Evolutionary conservation across 2,329 filamentous ascomycete species (phyloP), one percentile per base, ranked within the genome.

Genomic region (Cytospora chrysosperma): DNA sequence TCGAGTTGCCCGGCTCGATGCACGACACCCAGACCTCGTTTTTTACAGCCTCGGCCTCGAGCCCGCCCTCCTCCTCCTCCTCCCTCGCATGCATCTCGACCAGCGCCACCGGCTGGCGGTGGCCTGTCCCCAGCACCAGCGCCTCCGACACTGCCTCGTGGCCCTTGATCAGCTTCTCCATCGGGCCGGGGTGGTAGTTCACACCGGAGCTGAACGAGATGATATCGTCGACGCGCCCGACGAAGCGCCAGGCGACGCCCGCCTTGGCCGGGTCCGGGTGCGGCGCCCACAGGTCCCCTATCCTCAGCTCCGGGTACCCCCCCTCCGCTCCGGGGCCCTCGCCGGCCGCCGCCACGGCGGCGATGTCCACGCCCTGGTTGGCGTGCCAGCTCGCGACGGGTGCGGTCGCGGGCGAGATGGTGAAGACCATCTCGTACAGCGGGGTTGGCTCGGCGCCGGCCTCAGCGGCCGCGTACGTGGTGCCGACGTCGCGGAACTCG

Each of bases 271-370:
- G 68, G 49, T 70, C 65, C 5, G 68, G 67, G 26, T 70, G 68
- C 12, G 64, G 67, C 12, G 62, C 66, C 68, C 68, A 70, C 15
- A 70, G 63, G 21, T 70, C 68, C 15, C 68, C 68, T 49, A 65
- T 52, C 28, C 28, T 58, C n/a, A 58, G 28, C 21, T 58, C 56
- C 10, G 56, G 56, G 19, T 37, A 26, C 0, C n/a, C 24, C 15
- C 19, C 28, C 2, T 53, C 51, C 49, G n/a, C 9, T 47, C 26
- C 64, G 57, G 15, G 9, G 4, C n/a, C 34, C 17, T 21, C 21
- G n/a, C 47, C 32, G 12, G 43, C 30, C n/a, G 28, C 30, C n/a
- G 28, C 12, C 5, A 51, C 4, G 1, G 56, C 56, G 8, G n/a
- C 43, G 17, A 58, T 37, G 28, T 58, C 56, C 13, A 50, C 15